Percentiles rank a stretch among this genome's conserved stretches.
Conservation (phyloP, 2,329 filamentous ascomycete species). For the Dothideomycetes sp. region DNA sequence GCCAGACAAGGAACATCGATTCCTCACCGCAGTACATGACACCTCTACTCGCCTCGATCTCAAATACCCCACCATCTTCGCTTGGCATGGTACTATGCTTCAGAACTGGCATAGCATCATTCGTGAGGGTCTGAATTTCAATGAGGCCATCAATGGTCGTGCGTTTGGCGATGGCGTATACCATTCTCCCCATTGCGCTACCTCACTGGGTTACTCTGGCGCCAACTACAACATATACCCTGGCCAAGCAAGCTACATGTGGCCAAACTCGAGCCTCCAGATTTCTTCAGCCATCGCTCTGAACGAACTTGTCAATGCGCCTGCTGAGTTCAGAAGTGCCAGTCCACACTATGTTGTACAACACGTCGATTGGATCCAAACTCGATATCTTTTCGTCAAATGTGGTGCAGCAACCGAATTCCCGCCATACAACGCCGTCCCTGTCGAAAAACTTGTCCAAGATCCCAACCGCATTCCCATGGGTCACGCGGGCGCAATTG, state of each 20-base stretch:
- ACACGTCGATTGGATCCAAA: slow-evolving; percentile 79
- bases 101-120: slow-evolving; percentile 87
- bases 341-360: slow-evolving; percentile 61
- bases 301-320: slow-evolving; percentile 76
- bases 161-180: slow-evolving; percentile 74
- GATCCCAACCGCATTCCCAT: slow-evolving; percentile 33
- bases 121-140: slow-evolving; percentile 69
- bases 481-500: slow-evolving; percentile 33
- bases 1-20: slow-evolving; percentile 74
- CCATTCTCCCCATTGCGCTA: slow-evolving; percentile 53
- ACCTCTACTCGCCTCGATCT: slow-evolving; percentile 33
- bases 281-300: slow-evolving; percentile 57
- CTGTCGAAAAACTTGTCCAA: slow-evolving; percentile 25
- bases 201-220: slow-evolving; percentile 46
- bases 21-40: slow-evolving; percentile 52
- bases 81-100: slow-evolving; percentile 73
- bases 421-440: not conserved
- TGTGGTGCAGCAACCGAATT: slow-evolving; percentile 16
- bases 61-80: slow-evolving; percentile 63
- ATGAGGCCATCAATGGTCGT: slow-evolving; percentile 53
- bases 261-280: slow-evolving; percentile 59
- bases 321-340: slow-evolving; percentile 48
- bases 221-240: not conserved
- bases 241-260: slow-evolving; percentile 27
- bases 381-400: slow-evolving; percentile 68